Evolutionary conservation across 225 moss, liverwort and hornwort species (phyloP).

Genomic region (Marchantia polymorpha): DNA sequence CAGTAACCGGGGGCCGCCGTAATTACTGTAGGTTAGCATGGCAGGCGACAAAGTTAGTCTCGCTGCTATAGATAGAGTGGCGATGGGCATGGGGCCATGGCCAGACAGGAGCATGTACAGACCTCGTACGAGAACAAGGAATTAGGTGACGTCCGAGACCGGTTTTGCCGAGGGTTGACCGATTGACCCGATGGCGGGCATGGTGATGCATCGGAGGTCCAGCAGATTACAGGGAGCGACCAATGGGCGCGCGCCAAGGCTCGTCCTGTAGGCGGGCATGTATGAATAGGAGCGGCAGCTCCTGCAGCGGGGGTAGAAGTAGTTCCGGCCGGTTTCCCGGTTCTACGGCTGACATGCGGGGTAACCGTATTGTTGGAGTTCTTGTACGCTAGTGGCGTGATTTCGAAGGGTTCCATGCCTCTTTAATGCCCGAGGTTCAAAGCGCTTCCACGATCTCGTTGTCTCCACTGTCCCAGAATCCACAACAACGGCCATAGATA

Average conservation of each 20-base stretch:
- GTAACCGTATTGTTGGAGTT: background rate
- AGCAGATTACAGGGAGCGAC: background rate
- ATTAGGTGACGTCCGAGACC: constrained; percentile 3
- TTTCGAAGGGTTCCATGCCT: background rate
- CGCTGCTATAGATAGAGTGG: background rate
- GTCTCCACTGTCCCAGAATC: background rate
- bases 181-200: background rate
- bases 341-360: background rate
- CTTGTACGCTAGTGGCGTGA: background rate
- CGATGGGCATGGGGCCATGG: background rate
- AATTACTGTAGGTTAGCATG: background rate
- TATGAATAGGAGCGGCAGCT: too few relatives aligned
- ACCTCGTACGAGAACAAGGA: background rate
- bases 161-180: background rate
- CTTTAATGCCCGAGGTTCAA: background rate
- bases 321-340: background rate
- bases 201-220: background rate
- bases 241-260: background rate
- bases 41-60: background rate
- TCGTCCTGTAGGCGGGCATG: too few relatives aligned
- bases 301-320: too few relatives aligned
- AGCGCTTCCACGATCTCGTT: background rate
- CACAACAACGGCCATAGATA: background rate
- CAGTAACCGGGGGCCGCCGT: background rate
- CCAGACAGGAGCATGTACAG: background rate